A percentile compares a stretch with the other conserved stretches of the same genome.
These are phyloP conservation scores for Psilocybe mexicana DNA, from an alignment of 1,284 basidiomycete genomes.

Conservation along the genomic window DNA sequence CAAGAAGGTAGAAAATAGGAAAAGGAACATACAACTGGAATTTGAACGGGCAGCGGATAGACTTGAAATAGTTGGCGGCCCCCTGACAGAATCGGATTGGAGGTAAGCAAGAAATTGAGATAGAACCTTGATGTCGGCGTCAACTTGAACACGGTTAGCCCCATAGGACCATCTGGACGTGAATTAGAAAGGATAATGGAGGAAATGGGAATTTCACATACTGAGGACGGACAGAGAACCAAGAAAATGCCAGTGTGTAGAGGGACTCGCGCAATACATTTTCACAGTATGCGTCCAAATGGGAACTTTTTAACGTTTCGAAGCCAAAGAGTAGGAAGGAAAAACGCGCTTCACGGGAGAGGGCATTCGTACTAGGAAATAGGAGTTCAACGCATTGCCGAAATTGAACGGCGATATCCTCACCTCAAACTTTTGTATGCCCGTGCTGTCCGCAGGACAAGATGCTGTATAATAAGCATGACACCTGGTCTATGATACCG, in stretches of 20 bases:
- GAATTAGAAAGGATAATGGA: not conserved
- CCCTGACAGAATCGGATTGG: constrained; percentile 71
- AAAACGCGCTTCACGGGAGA: constrained; percentile 89
- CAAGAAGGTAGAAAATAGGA: not conserved
- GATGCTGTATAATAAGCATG: constrained; percentile 82
- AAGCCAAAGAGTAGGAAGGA: constrained; percentile 92
- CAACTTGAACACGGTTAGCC: constrained; percentile 86
- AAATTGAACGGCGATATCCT: not conserved
- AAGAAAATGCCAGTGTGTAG: constrained; percentile 82
- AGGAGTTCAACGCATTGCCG: constrained; percentile 1
- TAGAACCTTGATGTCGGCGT: constrained; percentile 85
- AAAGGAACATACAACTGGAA: constrained; percentile 41
- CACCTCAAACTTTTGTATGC: constrained; percentile 77
- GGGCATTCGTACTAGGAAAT: constrained; percentile 77
- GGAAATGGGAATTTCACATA: constrained; percentile 41
- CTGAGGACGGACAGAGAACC: constrained; percentile 93
- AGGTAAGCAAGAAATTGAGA: constrained; percentile 83
- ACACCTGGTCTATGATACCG: constrained; percentile 85
- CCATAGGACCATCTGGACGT: constrained; percentile 88
- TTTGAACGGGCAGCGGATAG: constrained; percentile 54
- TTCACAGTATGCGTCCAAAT: constrained; percentile 86
- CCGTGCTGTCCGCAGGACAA: constrained; percentile 78
- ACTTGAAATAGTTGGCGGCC: constrained; percentile 70
- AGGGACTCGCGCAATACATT: constrained; percentile 74
- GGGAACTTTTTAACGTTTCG: constrained; percentile 87